These are phyloP conservation scores for Cercospora zeina DNA, from an alignment of 2,329 filamentous ascomycete genomes.

Conservation along the genomic window DNA sequence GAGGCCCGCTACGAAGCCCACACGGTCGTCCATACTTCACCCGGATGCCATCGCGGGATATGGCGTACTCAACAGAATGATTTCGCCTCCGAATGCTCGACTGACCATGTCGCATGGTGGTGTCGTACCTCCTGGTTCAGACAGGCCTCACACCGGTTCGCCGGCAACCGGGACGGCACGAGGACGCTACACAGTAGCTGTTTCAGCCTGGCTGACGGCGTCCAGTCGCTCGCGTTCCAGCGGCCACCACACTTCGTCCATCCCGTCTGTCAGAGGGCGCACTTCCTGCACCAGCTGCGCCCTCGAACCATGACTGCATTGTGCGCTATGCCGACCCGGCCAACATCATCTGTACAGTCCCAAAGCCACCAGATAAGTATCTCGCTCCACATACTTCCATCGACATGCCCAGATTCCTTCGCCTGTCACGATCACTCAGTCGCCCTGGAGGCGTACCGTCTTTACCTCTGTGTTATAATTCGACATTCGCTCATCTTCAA, in stretches of 20 bases:
- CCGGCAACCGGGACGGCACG: conserved; percentile 7
- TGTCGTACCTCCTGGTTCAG: neutral
- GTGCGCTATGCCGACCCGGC: conserved; percentile 3
- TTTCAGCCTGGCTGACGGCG: conserved; percentile 10
- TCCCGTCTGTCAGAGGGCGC: conserved; percentile 2
- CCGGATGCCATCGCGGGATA: neutral
- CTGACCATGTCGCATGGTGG: neutral
- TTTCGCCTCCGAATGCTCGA: neutral
- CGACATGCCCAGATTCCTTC: neutral
- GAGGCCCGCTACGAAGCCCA: neutral
- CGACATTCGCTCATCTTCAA: neutral
- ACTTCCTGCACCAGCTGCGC: conserved; percentile 2
- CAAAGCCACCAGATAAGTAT: conserved; percentile 5
- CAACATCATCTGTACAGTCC: neutral
- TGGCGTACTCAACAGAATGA: neutral
- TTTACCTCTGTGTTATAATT: neutral
- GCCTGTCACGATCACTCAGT: neutral
- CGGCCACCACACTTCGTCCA: neutral
- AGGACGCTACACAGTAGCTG: neutral
- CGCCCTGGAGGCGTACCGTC: conserved; percentile 9
- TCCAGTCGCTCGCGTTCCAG: conserved; percentile 8
- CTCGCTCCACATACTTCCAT: neutral
- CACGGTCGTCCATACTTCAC: neutral
- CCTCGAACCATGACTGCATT: conserved; percentile 5
- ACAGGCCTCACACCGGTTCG: conserved; percentile 13